A percentile compares a stretch with the other conserved stretches of the same genome.
phyloP scores from a whole-genome alignment of 129 eudicot species.

The Silybum marianum region DNA sequence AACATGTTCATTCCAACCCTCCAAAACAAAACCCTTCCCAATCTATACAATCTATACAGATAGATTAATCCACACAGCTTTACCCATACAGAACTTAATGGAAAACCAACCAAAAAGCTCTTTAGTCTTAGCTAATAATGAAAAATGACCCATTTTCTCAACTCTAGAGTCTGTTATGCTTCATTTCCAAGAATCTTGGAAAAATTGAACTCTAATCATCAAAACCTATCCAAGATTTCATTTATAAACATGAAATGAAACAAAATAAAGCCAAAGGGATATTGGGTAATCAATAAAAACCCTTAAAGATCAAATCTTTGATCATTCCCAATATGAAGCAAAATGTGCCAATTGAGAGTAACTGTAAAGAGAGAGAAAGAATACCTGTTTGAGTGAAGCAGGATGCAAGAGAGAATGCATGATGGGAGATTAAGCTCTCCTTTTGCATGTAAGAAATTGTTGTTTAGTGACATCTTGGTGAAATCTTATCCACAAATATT shows the following conservation, averaged over 20 bases:
- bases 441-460: conserved; percentile 46
- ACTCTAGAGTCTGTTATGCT: conserved; percentile 13
- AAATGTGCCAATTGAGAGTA: conserved; percentile 3
- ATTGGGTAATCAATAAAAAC: neutral
- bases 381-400: conserved; percentile 36
- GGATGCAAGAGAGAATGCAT: conserved; percentile 37
- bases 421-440: conserved; percentile 28
- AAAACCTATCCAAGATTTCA: conserved; percentile 18
- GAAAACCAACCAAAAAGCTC: too few relatives aligned
- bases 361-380: neutral
- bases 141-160: conserved; percentile 1
- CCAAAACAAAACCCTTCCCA: too few relatives aligned
- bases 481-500: conserved; percentile 82
- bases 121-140: neutral
- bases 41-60: too few relatives aligned
- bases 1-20: too few relatives aligned
- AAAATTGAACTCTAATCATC: conserved; percentile 19
- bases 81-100: too few relatives aligned
- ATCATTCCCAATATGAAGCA: conserved; percentile 9
- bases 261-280: neutral
- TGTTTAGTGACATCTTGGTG: conserved; percentile 36
- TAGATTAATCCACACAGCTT: too few relatives aligned
- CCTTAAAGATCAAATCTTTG: conserved; percentile 13
- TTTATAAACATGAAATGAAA: conserved; percentile 10
- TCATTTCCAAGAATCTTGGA: conserved; percentile 18